These are phyloP conservation scores for Vaccinium myrtillus DNA, from an alignment of 148 eudicot genomes.

Conservation along the genomic window DNA sequence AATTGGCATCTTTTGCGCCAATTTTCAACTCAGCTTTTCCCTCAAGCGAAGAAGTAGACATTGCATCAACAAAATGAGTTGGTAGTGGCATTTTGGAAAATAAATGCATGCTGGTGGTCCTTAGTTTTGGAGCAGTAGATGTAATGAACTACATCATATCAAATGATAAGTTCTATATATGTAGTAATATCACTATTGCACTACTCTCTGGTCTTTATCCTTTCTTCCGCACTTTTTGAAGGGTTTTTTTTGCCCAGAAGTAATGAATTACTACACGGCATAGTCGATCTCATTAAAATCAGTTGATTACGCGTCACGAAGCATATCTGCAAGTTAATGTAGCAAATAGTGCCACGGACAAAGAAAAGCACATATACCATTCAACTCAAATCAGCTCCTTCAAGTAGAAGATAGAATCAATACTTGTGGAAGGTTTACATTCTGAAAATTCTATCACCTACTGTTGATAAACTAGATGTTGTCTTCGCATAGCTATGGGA, in stretches of 20 bases:
- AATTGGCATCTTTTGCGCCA: background rate
- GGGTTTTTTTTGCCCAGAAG: background rate
- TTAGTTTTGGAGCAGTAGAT: background rate
- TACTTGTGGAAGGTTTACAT: background rate
- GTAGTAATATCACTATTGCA: background rate
- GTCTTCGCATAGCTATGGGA: background rate
- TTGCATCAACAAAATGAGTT: background rate
- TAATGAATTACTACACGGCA: background rate
- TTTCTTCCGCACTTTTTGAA: background rate
- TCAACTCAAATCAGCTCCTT: background rate
- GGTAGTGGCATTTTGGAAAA: background rate
- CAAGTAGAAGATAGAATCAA: background rate
- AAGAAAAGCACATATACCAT: background rate
- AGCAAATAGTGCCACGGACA: background rate
- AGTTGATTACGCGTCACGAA: background rate
- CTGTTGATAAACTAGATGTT: background rate
- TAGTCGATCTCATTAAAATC: too few species aligned
- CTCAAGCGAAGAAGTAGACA: background rate
- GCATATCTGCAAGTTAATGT: background rate
- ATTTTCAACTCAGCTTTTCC: background rate
- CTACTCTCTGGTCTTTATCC: background rate
- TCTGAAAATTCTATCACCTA: background rate
- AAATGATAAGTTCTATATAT: background rate
- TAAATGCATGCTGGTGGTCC: constrained; percentile 2
- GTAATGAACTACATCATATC: background rate